Evolutionary conservation across 306 rosid species (phyloP), one percentile per base, ranked within the genome.

Genomic region (Acacia crassicarpa): DNA sequence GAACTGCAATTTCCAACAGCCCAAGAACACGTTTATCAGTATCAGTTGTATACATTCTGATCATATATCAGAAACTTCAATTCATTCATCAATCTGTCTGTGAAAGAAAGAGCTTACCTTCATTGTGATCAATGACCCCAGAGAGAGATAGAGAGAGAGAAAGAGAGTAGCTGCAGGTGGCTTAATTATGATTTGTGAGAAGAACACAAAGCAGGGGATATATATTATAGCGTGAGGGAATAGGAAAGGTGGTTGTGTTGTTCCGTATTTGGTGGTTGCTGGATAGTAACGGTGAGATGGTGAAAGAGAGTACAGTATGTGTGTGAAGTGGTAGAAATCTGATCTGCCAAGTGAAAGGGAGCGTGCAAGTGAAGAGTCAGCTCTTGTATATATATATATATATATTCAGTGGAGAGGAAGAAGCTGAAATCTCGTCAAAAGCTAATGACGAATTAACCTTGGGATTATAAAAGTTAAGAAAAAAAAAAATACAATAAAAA

Each of bases 1-100:
- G 78, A 93, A 89, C 97, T 93, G 91, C 86, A 83, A 51, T 48
- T 51, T 51, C 9, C 4, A 51, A 51, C n/a, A 51, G 20, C 20
- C n/a, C 53, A 46, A 46, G 16, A 1, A 46, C 16, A 46, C 0
- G 14, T 44, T 44, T 44, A 56, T 48, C 54, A 48, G 51, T 46
- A 48, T 15, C 54, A 48, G 6, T 56, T 1, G 13, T n/a, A 45
- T 20, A 56, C n/a, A n/a, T 56, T 20, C 62, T 56, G 13, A 56
- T 20, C 35, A 58, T 22, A 58, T 2, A 69, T 13, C 49, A 41
- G 9, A 41, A 68, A 68, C 49, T 11, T 43, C 15, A 6, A 40
- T 22, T 69, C 54, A 40, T 20, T 51, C 58, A 22, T 19, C 6
- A 17, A 51, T 51, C 58, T 68, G 17, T 19, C 9, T 38, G 1